These are phyloP conservation scores for Hypoxylon sp. DNA, from an alignment of 2,329 filamentous ascomycete species.

Conservation along the genomic window DNA sequence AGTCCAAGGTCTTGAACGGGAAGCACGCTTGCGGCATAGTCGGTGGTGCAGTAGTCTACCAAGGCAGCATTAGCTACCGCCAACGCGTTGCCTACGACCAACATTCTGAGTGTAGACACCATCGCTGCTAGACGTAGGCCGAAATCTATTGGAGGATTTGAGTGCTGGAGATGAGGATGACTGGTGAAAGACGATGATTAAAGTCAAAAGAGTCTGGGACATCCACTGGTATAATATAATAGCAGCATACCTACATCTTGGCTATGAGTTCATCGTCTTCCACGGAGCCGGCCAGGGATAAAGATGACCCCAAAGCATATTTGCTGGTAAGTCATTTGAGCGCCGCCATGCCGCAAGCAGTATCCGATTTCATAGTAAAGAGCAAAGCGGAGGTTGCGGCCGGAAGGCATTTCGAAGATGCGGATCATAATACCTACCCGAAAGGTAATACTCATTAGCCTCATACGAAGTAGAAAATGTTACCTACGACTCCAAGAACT, in stretches of 20 bases:
- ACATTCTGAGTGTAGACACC: neutral
- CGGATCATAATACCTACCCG: neutral
- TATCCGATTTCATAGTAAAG: neutral
- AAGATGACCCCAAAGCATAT: neutral
- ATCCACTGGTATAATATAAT: neutral
- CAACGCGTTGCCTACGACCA: constrained; percentile 15
- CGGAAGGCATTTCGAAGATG: neutral
- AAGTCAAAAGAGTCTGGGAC: neutral
- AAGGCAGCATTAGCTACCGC: constrained; percentile 19
- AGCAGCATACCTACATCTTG: neutral
- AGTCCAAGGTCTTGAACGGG: constrained; percentile 43
- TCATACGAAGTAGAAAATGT: neutral
- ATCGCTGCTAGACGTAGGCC: constrained; percentile 2
- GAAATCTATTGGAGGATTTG: no score
- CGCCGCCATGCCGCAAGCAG: neutral
- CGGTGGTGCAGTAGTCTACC: constrained; percentile 36
- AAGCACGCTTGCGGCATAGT: constrained; percentile 38
- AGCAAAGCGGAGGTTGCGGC: neutral
- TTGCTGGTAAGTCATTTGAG: neutral
- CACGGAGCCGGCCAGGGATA: neutral
- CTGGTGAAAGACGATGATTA: neutral
- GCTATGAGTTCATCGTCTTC: neutral
- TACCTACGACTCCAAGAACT: neutral
- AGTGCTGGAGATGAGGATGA: neutral
- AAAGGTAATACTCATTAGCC: neutral